phyloP scores from a whole-genome alignment of 208 protist genomes.

The Angomonas desouzai region DNA sequence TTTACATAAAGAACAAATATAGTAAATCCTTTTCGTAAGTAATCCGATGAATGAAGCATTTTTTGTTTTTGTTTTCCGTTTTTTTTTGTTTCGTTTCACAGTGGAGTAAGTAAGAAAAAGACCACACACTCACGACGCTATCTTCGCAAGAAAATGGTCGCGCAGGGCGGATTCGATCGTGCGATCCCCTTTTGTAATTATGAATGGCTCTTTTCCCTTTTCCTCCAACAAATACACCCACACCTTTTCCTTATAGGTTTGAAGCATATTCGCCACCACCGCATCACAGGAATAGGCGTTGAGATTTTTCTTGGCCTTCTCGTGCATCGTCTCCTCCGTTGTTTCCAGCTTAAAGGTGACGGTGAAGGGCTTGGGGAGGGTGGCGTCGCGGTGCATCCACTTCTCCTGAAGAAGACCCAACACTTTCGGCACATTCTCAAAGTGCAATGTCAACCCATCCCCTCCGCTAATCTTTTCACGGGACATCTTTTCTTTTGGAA shows the following conservation, averaged over 20 bases:
- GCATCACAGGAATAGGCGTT: constrained; percentile 56
- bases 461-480: constrained; percentile 77
- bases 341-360: constrained; percentile 88
- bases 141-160: constrained; percentile 39
- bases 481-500: constrained; percentile 50
- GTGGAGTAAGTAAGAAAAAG: too few species aligned
- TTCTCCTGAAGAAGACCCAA: constrained; percentile 42
- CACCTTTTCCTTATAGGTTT: constrained; percentile 76
- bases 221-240: constrained; percentile 47
- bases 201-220: constrained; percentile 24
- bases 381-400: constrained; percentile 41
- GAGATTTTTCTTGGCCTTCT: constrained; percentile 72
- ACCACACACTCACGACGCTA: neutral
- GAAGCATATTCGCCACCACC: constrained; percentile 82
- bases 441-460: constrained; percentile 53
- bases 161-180: constrained; percentile 55
- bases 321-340: constrained; percentile 48
- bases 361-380: constrained; percentile 23
- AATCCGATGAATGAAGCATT: neutral
- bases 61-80: constrained; percentile 16
- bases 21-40: too few species aligned
- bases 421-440: constrained; percentile 72
- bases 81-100: too few species aligned
- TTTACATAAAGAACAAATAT: too few species aligned
- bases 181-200: constrained; percentile 27